phyloP scores from a whole-genome alignment of 2,329 filamentous ascomycete species.

The Penicillium fuscoglaucum region DNA sequence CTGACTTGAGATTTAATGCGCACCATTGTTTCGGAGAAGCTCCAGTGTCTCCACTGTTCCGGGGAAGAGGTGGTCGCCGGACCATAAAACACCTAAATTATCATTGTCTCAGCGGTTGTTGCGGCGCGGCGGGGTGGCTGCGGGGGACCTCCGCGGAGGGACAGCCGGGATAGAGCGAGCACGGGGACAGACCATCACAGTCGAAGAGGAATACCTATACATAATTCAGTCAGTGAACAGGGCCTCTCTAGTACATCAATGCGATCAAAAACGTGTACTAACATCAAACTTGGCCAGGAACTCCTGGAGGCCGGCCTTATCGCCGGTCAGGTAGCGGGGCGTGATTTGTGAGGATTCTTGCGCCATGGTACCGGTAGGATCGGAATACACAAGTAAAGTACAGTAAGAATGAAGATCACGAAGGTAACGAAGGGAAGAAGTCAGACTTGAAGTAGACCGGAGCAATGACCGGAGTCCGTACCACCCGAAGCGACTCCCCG shows the following conservation, averaged over 20 bases:
- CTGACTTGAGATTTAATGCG: not conserved
- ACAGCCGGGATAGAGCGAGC: constrained; percentile 2
- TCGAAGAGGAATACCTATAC: constrained; percentile 86
- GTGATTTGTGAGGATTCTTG: constrained; percentile 11
- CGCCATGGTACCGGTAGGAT: constrained; percentile 11
- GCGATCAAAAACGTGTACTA: constrained; percentile 43
- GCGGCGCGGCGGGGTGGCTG: constrained; percentile 1
- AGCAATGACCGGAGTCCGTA: constrained; percentile 5
- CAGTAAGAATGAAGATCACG: not conserved
- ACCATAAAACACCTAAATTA: constrained; percentile 86
- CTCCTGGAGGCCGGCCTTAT: constrained; percentile 71
- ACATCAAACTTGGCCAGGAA: constrained; percentile 94
- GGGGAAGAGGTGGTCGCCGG: constrained; percentile 84
- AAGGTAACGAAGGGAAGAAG: not conserved
- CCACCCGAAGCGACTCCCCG: constrained; percentile 22
- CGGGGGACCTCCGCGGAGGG: not conserved
- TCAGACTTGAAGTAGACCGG: not conserved
- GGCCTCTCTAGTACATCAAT: not conserved
- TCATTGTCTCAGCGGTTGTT: constrained; percentile 38
- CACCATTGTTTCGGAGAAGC: constrained; percentile 78
- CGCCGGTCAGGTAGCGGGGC: constrained; percentile 70
- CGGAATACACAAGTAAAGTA: not conserved
- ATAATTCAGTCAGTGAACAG: constrained; percentile 20
- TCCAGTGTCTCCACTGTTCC: constrained; percentile 82
- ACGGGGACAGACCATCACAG: constrained; percentile 74